A percentile compares a stretch with the other conserved stretches of the same genome.
Conservation (phyloP, 352 stramenopile species). For the Chrysophaeum taylorii region DNA sequence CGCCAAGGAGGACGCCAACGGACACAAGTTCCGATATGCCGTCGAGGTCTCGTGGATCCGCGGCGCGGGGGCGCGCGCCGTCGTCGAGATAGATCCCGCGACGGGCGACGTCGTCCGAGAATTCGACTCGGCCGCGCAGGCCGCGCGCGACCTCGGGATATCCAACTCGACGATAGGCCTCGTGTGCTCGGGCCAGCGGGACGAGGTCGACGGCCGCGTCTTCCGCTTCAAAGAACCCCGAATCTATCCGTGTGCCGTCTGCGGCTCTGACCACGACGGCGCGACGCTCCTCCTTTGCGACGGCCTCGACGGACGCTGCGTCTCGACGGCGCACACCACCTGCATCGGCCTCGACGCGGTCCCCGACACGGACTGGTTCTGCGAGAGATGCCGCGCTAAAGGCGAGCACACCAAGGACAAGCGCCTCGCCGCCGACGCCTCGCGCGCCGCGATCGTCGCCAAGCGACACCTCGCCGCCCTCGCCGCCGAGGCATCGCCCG, state of each 20-base stretch:
- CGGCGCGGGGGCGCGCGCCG: neutral
- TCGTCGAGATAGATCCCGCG: neutral
- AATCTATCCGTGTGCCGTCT: neutral
- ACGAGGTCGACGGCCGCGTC: neutral
- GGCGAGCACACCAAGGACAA: neutral
- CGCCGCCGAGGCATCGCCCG: neutral
- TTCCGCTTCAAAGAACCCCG: neutral
- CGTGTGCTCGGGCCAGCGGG: neutral
- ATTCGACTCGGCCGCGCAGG: neutral
- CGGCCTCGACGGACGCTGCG: neutral
- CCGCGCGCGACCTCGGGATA: neutral
- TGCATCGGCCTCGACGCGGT: slow-evolving; percentile 3
- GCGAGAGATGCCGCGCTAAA: neutral
- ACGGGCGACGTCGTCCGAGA: neutral
- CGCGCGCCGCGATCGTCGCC: neutral
- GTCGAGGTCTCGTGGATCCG: slow-evolving; percentile 4
- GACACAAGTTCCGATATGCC: neutral
- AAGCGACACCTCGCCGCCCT: neutral
- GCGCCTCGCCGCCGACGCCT: neutral
- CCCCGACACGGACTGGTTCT: slow-evolving; percentile 6
- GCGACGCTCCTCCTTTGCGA: neutral
- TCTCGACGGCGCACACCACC: neutral
- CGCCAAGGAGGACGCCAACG: neutral
- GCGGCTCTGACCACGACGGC: neutral
- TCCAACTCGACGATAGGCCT: neutral